Evolutionary conservation across 192 early-diverging fungal genomes (phyloP), one percentile per base, ranked within the genome.

Genomic region (Podila epicladia): DNA sequence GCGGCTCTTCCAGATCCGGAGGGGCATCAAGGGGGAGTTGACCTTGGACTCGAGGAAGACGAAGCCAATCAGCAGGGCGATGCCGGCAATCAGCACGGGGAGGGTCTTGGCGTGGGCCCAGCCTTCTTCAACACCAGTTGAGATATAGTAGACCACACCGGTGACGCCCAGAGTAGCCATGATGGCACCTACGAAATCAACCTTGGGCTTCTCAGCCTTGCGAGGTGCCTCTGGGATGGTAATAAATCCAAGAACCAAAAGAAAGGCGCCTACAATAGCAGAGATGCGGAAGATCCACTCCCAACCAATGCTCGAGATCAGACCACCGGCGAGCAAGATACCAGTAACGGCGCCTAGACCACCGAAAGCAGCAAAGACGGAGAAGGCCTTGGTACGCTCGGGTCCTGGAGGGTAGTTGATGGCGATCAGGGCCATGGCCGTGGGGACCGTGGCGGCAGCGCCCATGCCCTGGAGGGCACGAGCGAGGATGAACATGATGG

Each of bases 231-330:
- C 3, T 0, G 83, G 83, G 29, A 84, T 72, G 28, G 58, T 58
- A 9, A 84, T 20, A 15, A 65, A 72, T 1, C 60, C 70, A 5
- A 80, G 28, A 3, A 69, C 22, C 22, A 74, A 57, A 17, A 84
- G 65, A 4, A 73, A 3, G 19, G 68, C 69, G 2, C 64, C 72
- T 7, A 61, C 66, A 50, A 84, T 67, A 15, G 75, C 57, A 15
- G 82, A 84, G 35, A 84, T 49, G 28, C 72, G 63, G 60, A 84
- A 84, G 33, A 84, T 84, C 82, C 82, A 84, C 12, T 22, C 15
- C 82, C 82, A 84, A 8, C 82, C 82, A 26, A 79, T 75, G 13
- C 64, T 79, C 22, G 64, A 59, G 31, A 78, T 62, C 24, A 84
- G 53, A 3, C 72, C 75, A 70, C 82, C 82, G 1, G 75, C 82